Conservation (phyloP, 2,329 filamentous ascomycete genomes). For the Alternaria ethzedia region DNA sequence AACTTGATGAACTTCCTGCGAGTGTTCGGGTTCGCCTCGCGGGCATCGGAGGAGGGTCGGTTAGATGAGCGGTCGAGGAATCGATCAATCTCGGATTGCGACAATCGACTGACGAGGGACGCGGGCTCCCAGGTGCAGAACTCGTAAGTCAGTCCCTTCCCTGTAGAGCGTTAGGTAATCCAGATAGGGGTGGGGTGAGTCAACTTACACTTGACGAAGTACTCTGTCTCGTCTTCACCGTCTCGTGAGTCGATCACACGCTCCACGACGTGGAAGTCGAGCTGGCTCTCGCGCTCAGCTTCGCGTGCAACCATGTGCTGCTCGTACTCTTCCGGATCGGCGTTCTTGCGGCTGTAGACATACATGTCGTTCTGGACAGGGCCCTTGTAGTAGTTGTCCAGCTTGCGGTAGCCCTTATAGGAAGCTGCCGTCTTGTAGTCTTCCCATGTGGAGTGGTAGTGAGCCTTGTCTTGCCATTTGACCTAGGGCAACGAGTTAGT, state of each 20-base stretch:
- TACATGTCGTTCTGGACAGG: constrained; percentile 80
- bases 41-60: constrained; percentile 79
- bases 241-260: constrained; percentile 85
- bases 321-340: constrained; percentile 83
- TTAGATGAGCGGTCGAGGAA: constrained; percentile 84
- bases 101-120: constrained; percentile 74
- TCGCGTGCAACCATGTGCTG: constrained; percentile 96
- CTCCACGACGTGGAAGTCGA: constrained; percentile 91
- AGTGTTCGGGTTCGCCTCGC: constrained; percentile 76
- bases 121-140: constrained; percentile 92
- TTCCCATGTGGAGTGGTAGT: constrained; percentile 97
- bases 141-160: constrained; percentile 91
- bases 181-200: constrained; percentile 8
- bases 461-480: constrained; percentile 96
- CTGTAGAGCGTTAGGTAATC: constrained; percentile 40
- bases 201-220: constrained; percentile 83
- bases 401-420: constrained; percentile 83
- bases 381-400: constrained; percentile 95
- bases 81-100: constrained; percentile 89
- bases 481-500: constrained; percentile 60
- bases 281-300: constrained; percentile 83
- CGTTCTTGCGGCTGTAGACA: constrained; percentile 60
- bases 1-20: constrained; percentile 63
- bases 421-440: constrained; percentile 73
- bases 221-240: constrained; percentile 81